A percentile compares a stretch with the other conserved stretches of the same genome.
Evolutionary conservation across 176 grass and related monocot species (phyloP).

Genomic region (Avena eriantha): DNA sequence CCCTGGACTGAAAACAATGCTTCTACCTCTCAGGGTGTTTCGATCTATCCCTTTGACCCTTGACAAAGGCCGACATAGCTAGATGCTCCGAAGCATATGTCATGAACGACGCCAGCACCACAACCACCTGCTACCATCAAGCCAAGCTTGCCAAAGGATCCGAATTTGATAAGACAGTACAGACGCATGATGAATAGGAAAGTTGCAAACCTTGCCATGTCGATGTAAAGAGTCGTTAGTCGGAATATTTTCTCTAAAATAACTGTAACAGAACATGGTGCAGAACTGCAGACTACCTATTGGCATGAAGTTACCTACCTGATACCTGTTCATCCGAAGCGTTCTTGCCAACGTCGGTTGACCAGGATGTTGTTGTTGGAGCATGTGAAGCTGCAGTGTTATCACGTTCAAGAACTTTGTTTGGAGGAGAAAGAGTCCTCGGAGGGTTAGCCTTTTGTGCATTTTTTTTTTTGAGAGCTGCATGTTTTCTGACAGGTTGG

Average conservation of each 20-base stretch:
- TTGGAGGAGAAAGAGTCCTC: conserved; percentile 85
- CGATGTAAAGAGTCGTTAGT: neutral
- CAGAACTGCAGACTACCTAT: neutral
- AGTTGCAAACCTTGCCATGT: neutral
- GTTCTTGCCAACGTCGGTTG: conserved; percentile 37
- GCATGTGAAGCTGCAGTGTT: conserved; percentile 49
- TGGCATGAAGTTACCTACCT: neutral
- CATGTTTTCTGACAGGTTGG: conserved; percentile 51
- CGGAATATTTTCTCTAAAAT: no score
- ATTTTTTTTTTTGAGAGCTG: neutral
- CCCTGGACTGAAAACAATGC: conserved; percentile 19
- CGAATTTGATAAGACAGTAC: neutral
- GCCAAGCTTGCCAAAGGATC: conserved; percentile 64
- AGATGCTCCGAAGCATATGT: conserved; percentile 74
- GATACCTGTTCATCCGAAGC: conserved; percentile 63
- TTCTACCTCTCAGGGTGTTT: conserved; percentile 51
- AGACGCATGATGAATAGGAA: conserved; percentile 9
- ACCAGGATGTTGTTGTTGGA: conserved; percentile 36
- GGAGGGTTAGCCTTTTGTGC: conserved; percentile 39
- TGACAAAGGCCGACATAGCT: conserved; percentile 74
- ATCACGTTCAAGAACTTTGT: conserved; percentile 66
- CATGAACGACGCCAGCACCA: conserved; percentile 73
- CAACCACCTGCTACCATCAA: conserved; percentile 66
- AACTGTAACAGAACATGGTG: neutral
- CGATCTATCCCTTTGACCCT: conserved; percentile 55